These are phyloP conservation scores for Fusarium sp. DNA, from an alignment of 2,329 filamentous ascomycete species.

Conservation along the genomic window DNA sequence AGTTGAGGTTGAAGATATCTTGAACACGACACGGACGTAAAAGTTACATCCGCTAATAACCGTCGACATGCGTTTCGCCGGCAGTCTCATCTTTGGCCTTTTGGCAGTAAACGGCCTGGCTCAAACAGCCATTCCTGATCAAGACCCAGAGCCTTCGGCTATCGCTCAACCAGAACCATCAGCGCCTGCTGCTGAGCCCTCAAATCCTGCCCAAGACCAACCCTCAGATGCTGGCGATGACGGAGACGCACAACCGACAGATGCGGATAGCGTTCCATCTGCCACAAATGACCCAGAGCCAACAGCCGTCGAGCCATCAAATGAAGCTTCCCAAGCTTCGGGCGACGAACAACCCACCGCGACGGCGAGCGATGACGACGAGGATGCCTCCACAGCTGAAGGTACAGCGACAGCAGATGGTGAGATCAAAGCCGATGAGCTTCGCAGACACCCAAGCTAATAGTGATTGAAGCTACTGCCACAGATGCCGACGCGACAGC, in stretches of 20 bases:
- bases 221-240: background rate
- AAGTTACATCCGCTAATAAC: background rate
- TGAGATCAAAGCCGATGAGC: background rate
- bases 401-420: conserved; percentile 24
- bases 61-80: conserved; percentile 25
- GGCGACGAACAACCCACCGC: conserved; percentile 4
- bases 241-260: background rate
- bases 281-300: conserved; percentile 7
- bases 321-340: conserved; percentile 6
- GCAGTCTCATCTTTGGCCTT: conserved; percentile 27
- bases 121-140: conserved; percentile 15
- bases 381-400: conserved; percentile 7
- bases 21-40: background rate
- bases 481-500: conserved; percentile 10
- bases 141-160: conserved; percentile 10
- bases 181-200: conserved; percentile 22
- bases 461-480: conserved; percentile 4
- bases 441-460: background rate
- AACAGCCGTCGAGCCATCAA: conserved; percentile 6
- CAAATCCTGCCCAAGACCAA: conserved; percentile 5
- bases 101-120: conserved; percentile 26
- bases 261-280: background rate
- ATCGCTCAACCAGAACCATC: conserved; percentile 22
- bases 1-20: background rate
- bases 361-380: background rate